Base-by-base conservation (phyloP, 2,329 filamentous ascomycete genomes). In the Fusarium nisikadoi region DNA sequence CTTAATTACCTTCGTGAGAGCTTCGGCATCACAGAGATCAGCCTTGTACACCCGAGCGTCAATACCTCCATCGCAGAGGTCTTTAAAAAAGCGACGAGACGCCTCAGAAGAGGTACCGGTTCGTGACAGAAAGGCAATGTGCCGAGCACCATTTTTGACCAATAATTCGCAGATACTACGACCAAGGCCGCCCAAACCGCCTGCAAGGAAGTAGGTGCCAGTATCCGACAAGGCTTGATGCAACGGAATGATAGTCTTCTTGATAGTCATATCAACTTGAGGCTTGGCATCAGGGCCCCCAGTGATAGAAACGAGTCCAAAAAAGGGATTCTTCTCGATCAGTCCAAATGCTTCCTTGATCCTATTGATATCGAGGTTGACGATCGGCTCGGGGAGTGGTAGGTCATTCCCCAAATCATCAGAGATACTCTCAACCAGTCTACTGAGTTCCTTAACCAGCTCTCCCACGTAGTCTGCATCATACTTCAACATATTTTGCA, bases 131-230 rank as follows among this genome's bases (percentile, higher is more conserved):
- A 90, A 87, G 4, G 85, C 84, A 12, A 91, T 71, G 61, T 87
- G 79, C 23, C 80, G 83, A 3, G 84, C 89, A 2, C 89, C 89
- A 17, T 85, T 83, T 8, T 77, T 74, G n/a, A 82, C 80, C 60
- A 91, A 81, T 59, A 87, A 82, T 58, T 83, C 80, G 5, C 87
- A 84, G 41, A 90, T 85, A 70, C 83, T 85, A 38, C 83, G 82
- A 2, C 89, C 89, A 1, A 91, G 81, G 16, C 89, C 89, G 20
- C 88, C 88, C 0, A 89, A 82, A 2, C 88, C 88, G 20, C 89
- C 89, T 8, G 84, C 83, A 7, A 91, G 78, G 5, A 91, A 74
- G 62, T 91, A 91, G 2, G 87, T 86, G 1, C 79, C 82, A 11
- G 82, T 76, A 3, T 72, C 59, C 6, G 81, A 80, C 46, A 86